These are phyloP conservation scores for Leccinum obscurum DNA, from an alignment of 768 basidiomycete genomes.

Conservation along the genomic window DNA sequence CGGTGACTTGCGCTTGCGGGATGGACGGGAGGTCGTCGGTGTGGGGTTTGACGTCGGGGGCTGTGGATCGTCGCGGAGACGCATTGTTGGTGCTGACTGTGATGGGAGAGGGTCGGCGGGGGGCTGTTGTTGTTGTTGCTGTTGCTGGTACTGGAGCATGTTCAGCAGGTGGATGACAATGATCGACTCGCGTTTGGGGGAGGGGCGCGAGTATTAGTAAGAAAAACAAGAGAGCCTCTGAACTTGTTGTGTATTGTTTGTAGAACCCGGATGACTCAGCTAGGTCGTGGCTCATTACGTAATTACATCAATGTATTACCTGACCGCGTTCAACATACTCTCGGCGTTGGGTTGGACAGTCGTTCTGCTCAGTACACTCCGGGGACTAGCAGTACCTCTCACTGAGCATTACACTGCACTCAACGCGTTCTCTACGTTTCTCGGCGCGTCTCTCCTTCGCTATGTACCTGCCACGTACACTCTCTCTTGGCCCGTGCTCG, in stretches of 20 bases:
- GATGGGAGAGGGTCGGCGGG: conserved; percentile 18
- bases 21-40: conserved; percentile 21
- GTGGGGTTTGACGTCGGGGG: conserved; percentile 15
- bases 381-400: conserved; percentile 37
- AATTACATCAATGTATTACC: conserved; percentile 44
- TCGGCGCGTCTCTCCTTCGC: conserved; percentile 34
- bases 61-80: conserved; percentile 59
- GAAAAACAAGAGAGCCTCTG: conserved; percentile 26
- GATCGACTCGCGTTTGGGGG: conserved; percentile 34
- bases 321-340: conserved; percentile 74
- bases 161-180: conserved; percentile 21
- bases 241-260: conserved; percentile 28
- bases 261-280: conserved; percentile 11
- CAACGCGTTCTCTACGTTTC: conserved; percentile 38
- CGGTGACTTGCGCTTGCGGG: conserved; percentile 72
- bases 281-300: conserved; percentile 4
- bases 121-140: conserved; percentile 17
- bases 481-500: conserved; percentile 57
- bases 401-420: conserved; percentile 32
- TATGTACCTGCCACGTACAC: conserved; percentile 49
- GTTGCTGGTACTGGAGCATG: conserved; percentile 34
- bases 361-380: conserved; percentile 57
- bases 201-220: conserved; percentile 39
- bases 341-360: conserved; percentile 76
- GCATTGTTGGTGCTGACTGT: conserved; percentile 41